Evolutionary conservation across 164 flowering plant species (phyloP), one percentile per base, ranked within the genome.

Genomic region (Amborella trichopoda): DNA sequence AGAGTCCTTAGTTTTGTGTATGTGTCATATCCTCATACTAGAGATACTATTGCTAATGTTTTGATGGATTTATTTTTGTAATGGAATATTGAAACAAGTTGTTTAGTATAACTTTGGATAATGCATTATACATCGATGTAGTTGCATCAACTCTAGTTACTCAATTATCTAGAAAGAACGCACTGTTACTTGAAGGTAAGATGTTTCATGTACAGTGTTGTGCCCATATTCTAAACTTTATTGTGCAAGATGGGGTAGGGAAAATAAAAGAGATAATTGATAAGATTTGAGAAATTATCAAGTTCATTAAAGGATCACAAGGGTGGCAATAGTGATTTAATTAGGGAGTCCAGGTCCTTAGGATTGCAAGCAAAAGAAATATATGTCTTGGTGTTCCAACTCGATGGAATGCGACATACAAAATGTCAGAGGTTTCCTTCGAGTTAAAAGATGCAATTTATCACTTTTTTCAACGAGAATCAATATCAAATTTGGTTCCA

Each of bases 371-470:
- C 58, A 64, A 71, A 16, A 86, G 67, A 68, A 55, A 25, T 44
- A 67, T 86, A 0, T 58, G 55, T 23, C 67, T 86, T 20, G 99
- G 87, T 71, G 72, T 78, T 53, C 78, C 65, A 52, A 72, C 64
- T 32, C 68, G 70, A 41, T 89, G 97, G 97, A 76, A 85, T 72
- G 73, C 94, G 16, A 85, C 97, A 6, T 81, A 78, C 64, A 68
- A 75, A 34, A 83, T 86, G 95, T 59, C 83, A 49, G 57, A 68
- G 40, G 80, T 84, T 46, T 86, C 95, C 43, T 62, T 69, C 2
- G 97, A 89, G 58, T 63, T 72, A 54, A 89, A 74, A 63, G 84
- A 85, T 65, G 97, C 82, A 13, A 83, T 89, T 57, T 66, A 80
- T 26, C 79, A 83, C 50, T 70, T 89, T 59, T 84, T 78, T 45